These are phyloP conservation scores for Penicillium psychrosexuale DNA, from an alignment of 2,329 filamentous ascomycete genomes.

Conservation along the genomic window DNA sequence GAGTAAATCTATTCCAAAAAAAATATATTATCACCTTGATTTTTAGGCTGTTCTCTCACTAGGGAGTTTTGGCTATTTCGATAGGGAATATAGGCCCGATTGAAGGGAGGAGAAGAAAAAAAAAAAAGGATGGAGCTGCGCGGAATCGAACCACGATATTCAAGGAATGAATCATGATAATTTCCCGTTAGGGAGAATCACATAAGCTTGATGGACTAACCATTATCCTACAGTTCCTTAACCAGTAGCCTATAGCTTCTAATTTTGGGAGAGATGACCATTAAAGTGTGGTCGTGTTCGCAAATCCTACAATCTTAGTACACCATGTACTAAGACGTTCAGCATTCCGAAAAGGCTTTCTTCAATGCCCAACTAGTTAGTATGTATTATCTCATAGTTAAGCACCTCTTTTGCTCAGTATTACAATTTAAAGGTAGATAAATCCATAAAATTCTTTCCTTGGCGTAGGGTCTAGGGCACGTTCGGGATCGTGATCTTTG, in stretches of 20 bases:
- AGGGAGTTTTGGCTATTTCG: background rate
- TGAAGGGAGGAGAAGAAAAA: background rate
- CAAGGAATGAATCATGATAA: slow-evolving; percentile 9
- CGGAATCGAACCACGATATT: slow-evolving; percentile 10
- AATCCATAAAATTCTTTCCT: background rate
- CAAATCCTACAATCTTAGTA: no score
- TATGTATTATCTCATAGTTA: background rate
- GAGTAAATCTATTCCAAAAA: rapidly evolving
- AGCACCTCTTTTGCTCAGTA: background rate
- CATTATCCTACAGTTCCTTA: slow-evolving; percentile 9
- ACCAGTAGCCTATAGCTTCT: slow-evolving; percentile 1
- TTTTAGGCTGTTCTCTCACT: background rate
- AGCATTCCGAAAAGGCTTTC: background rate
- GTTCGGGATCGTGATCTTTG: background rate
- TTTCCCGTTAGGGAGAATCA: background rate
- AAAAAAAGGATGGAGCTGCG: slow-evolving; percentile 3
- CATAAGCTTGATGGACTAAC: slow-evolving; percentile 10
- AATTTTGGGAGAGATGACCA: background rate
- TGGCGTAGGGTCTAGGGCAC: slow-evolving; percentile 4
- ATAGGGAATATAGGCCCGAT: background rate
- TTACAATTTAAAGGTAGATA: background rate
- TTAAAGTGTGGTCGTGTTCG: background rate
- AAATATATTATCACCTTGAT: no score
- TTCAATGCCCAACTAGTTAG: background rate
- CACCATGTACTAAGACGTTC: background rate